Percentiles rank a stretch among this genome's conserved stretches.
These are phyloP conservation scores for Ophiobolus disseminans DNA, from an alignment of 2,329 filamentous ascomycete genomes.

Conservation along the genomic window DNA sequence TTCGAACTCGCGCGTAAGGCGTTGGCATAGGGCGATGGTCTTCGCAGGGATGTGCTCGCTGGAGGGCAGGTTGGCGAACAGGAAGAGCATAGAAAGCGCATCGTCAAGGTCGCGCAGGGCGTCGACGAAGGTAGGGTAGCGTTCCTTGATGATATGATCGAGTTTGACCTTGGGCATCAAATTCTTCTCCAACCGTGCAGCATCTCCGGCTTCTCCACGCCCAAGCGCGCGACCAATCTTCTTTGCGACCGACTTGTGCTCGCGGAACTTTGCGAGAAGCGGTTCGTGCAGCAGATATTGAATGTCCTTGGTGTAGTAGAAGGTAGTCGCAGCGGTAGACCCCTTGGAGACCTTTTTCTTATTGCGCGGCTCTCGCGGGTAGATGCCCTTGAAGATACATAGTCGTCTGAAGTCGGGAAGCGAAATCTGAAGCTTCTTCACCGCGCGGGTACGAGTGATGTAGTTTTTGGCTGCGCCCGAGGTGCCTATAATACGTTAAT, in stretches of 20 bases:
- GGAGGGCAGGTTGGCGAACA: slow-evolving; percentile 95
- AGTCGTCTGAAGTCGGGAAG: slow-evolving; percentile 96
- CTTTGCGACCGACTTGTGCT: slow-evolving; percentile 95
- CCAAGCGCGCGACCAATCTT: slow-evolving; percentile 95
- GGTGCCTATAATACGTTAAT: slow-evolving; percentile 61
- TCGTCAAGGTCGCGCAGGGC: slow-evolving; percentile 94
- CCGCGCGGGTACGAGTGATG: slow-evolving; percentile 94
- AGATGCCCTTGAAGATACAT: slow-evolving; percentile 99
- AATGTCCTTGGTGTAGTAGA: slow-evolving; percentile 92
- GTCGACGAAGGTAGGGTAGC: slow-evolving; percentile 96
- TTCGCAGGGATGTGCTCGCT: slow-evolving; percentile 89
- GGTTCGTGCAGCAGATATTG: slow-evolving; percentile 98
- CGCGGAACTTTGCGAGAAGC: slow-evolving; percentile 90
- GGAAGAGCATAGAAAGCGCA: slow-evolving; percentile 93
- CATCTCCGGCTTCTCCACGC: slow-evolving; percentile 88
- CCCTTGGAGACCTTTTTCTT: slow-evolving; percentile 97
- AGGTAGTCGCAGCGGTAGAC: slow-evolving; percentile 88
- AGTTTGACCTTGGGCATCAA: slow-evolving; percentile 88
- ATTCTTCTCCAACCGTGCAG: slow-evolving; percentile 87
- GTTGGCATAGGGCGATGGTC: slow-evolving; percentile 94
- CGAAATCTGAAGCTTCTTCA: slow-evolving; percentile 96
- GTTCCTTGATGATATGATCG: slow-evolving; percentile 96
- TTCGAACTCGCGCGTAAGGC: slow-evolving; percentile 92
- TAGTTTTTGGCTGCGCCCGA: slow-evolving; percentile 97
- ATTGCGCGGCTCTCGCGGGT: slow-evolving; percentile 93